Evolutionary conservation across 2,329 filamentous ascomycete genomes (phyloP), one percentile per base, ranked within the genome.

Genomic region (Colletotrichum theobromicola): DNA sequence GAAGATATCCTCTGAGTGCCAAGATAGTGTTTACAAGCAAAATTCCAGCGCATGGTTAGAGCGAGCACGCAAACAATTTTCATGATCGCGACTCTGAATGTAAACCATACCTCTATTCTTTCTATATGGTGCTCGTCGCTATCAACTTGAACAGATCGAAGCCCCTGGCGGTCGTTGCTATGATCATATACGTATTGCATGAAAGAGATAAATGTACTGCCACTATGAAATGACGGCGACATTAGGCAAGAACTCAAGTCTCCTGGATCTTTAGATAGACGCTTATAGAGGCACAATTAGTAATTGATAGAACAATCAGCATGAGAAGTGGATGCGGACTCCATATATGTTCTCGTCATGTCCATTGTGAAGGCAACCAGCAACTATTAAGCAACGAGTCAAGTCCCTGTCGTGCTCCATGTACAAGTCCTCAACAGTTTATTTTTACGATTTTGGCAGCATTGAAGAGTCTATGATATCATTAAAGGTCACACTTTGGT

Each of bases 121-220:
- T 0, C 42, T n/a, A 50, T 1, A n/a, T 0, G 2, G 4, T 50
- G 6, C 0, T 50, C 4, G 3, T 21, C n/a, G 42, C 42, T 10
- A 21, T 1, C 0, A 0, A 13, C 7, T 9, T 21, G n/a, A 13
- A 21, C 12, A 46, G 42, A 21, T 50, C n/a, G 42, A 13, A 21
- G 42, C 10, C 6, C 21, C 24, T 0, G 10, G 42, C 13, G 10
- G n/a, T 50, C 6, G 10, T 50, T 50, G 42, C 42, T 13, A n/a
- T 50, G n/a, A 50, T 50, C n/a, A 10, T 50, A n/a, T 21, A 50
- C 42, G 42, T 6, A 50, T 4, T n/a, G n/a, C 42, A 50, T 50
- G n/a, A 50, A 0, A 21, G 37, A 46, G 10, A 50, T 50, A n/a
- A 0, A 50, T 50, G 2, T 4, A 0, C 24, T 21, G 42, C 42